Conservation (phyloP, 768 basidiomycete species). For the Mycena indigotica region DNA sequence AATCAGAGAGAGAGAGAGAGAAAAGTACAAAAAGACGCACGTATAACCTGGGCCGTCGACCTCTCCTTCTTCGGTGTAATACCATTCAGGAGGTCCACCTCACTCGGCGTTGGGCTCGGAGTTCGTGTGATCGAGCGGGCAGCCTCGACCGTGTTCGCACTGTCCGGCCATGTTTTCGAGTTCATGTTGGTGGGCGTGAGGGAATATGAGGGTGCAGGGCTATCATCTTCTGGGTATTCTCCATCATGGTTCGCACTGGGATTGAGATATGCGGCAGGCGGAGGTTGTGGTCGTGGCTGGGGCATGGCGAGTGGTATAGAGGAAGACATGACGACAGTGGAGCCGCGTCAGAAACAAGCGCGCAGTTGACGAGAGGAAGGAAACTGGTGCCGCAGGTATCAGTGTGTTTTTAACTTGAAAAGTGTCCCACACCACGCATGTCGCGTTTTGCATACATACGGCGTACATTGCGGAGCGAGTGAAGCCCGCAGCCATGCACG, state of each 20-base stretch:
- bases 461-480: too few species aligned
- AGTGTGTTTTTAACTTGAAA: too few species aligned
- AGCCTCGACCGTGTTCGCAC: background rate
- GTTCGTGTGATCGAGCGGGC: constrained; percentile 12
- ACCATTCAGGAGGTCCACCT: constrained; percentile 17
- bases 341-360: too few species aligned
- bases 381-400: too few species aligned
- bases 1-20: background rate
- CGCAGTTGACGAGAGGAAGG: too few species aligned
- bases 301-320: background rate
- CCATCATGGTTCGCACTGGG: too few species aligned
- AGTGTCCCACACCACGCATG: too few species aligned
- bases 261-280: background rate
- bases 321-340: background rate
- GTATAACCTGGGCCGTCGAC: background rate
- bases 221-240: background rate
- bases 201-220: background rate
- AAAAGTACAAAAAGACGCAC: background rate
- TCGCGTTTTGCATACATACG: too few species aligned
- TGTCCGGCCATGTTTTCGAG: too few species aligned
- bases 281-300: background rate
- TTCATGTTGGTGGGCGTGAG: background rate
- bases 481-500: too few species aligned
- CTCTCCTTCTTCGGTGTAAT: background rate
- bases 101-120: constrained; percentile 26